Evolutionary conservation across 2,329 filamentous ascomycete genomes (phyloP), one percentile per base, ranked within the genome.

Genomic region (Fusarium humuli): DNA sequence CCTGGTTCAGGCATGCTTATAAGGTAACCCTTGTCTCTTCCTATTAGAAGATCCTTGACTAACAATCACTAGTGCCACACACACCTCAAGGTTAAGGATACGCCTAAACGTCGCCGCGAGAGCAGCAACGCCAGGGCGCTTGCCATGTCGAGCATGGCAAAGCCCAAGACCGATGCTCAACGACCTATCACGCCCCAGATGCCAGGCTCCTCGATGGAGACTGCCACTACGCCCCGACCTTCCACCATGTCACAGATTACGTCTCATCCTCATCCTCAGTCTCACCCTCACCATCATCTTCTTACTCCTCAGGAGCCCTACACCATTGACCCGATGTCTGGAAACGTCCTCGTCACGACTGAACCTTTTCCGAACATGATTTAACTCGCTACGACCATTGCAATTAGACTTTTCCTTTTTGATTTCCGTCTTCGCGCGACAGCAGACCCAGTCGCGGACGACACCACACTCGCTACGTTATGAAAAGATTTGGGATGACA

Each of bases 1-100:
- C 93, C 6, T 97, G 93, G 92, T 97, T 95, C 80, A 86, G 93
- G 71, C 93, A 97, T 80, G 92, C 93, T 48, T 96, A 96, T 83
- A 96, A 95, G 87, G 91, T 92, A 80, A 78, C 82, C 78, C 70
- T 32, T 44, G 37, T 23, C 34, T 48, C 16, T 13, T n/a, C 27
- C 37, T 50, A 16, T 22, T 22, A 11, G 14, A 30, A 11, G 55
- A 57, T 52, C 56, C 18, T 25, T 41, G 30, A 49, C 69, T 75
- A 73, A 76, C 67, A 77, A 60, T 34, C 23, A 34, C 37, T 67
- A 91, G 90, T 92, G 91, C 72, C 90, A 92, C 77, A 90, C 89
- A 2, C 90, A 92, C 72, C 87, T 88, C 18, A 92, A 92, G 78
- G 86, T 90, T 77, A 92, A 91, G 77, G 91, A 92, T 71, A 86